phyloP scores from a whole-genome alignment of 768 basidiomycete genomes.

The Phaffia tasmanica region DNA sequence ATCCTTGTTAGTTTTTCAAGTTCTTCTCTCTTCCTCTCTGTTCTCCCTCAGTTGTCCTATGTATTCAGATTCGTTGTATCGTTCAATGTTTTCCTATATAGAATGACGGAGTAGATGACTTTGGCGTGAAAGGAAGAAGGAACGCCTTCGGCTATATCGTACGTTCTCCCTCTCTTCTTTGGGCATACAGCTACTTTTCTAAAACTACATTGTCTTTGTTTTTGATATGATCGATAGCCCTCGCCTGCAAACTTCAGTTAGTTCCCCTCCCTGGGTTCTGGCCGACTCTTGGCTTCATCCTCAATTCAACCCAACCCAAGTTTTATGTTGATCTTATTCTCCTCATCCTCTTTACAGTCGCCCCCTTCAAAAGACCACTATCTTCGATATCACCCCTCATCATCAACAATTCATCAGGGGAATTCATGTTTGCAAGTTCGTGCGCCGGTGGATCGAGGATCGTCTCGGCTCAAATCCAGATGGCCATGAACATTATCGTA shows the following conservation, averaged over 20 bases:
- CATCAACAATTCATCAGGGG: conserved; percentile 39
- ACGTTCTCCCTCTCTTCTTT: too few species aligned
- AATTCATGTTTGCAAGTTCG: conserved; percentile 35
- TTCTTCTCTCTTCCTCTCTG: too few species aligned
- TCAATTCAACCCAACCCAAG: not conserved
- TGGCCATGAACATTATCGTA: conserved; percentile 14
- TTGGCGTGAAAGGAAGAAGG: conserved; percentile 29
- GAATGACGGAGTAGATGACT: conserved; percentile 37
- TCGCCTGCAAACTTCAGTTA: conserved; percentile 21
- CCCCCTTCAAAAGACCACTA: conserved; percentile 38
- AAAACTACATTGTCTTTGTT: too few species aligned
- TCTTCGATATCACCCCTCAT: conserved; percentile 36
- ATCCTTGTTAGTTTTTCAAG: conserved; percentile 18
- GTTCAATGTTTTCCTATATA: too few species aligned
- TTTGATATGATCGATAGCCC: not conserved
- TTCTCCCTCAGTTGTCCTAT: too few species aligned
- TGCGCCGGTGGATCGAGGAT: conserved; percentile 24
- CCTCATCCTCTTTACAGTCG: conserved; percentile 27
- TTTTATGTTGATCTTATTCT: not conserved
- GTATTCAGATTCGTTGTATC: too few species aligned
- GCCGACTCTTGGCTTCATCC: not conserved
- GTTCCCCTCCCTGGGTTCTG: not conserved
- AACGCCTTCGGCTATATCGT: conserved; percentile 36
- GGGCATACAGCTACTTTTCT: too few species aligned
- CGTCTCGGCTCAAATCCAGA: conserved; percentile 19